These are phyloP conservation scores for Tuber melanosporum DNA, from an alignment of 495 filamentous ascomycete species.

Conservation along the genomic window DNA sequence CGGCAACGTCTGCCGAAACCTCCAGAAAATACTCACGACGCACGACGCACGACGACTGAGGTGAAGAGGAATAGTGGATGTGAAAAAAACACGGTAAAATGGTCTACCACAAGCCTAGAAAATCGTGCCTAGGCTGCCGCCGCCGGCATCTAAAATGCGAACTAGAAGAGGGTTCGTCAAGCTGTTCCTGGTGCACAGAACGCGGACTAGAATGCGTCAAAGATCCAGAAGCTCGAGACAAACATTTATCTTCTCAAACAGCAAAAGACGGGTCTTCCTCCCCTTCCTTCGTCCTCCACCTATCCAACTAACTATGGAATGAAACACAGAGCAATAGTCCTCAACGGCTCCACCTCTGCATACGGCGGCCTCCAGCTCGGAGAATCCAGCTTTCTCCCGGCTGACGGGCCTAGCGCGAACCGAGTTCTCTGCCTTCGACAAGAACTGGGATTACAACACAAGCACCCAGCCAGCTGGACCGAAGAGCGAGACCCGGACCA, in stretches of 20 bases:
- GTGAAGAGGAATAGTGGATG: not conserved
- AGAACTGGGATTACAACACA: slow-evolving; percentile 27
- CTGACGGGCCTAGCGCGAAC: slow-evolving; percentile 17
- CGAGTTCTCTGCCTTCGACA: slow-evolving; percentile 29
- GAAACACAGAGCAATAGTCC: slow-evolving; percentile 21
- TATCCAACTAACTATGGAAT: not conserved
- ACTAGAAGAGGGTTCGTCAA: slow-evolving; percentile 22
- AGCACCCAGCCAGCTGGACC: slow-evolving; percentile 21
- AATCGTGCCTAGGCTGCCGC: slow-evolving; percentile 31
- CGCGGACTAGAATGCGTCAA: slow-evolving; percentile 32
- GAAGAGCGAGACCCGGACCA: slow-evolving; percentile 20
- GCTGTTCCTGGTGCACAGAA: slow-evolving; percentile 29
- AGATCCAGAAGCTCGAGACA: slow-evolving; percentile 22
- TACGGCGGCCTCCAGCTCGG: slow-evolving; percentile 32
- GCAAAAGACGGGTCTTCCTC: slow-evolving; percentile 30
- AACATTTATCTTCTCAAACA: slow-evolving; percentile 18
- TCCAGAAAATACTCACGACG: not conserved
- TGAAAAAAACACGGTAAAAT: not conserved
- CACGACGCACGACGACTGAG: not conserved
- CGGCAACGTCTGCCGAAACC: too few relatives aligned
- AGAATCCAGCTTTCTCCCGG: slow-evolving; percentile 21
- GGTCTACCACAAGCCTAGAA: slow-evolving; percentile 33
- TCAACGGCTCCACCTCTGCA: slow-evolving; percentile 29
- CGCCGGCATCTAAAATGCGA: slow-evolving; percentile 34
- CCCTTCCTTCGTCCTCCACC: not conserved